A percentile compares a stretch with the other conserved stretches of the same genome.
Evolutionary conservation across 225 moss, liverwort and hornwort genomes (phyloP).

Genomic region (Anthoceros angustus): DNA sequence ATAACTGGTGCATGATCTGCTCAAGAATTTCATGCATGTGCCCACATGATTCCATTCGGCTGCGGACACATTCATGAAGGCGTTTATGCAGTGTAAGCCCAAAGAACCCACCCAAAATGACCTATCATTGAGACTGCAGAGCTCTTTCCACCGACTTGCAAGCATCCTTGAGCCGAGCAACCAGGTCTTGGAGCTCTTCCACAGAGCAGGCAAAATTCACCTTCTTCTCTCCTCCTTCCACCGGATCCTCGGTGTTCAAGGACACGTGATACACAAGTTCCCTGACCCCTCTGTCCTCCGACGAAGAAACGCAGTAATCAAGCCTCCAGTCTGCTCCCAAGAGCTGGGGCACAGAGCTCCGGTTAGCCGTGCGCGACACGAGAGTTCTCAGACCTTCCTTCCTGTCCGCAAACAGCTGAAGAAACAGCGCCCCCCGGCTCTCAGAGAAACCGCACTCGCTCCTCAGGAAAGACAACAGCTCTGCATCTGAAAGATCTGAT

Average conservation of each 20-base stretch:
- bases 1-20: too few species aligned
- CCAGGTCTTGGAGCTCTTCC: slow-evolving; percentile 71
- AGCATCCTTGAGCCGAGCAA: slow-evolving; percentile 53
- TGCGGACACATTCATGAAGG: too few species aligned
- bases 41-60: too few species aligned
- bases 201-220: slow-evolving; percentile 45
- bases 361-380: slow-evolving; percentile 31
- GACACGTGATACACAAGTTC: slow-evolving; percentile 57
- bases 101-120: too few species aligned
- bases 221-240: slow-evolving; percentile 21
- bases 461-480: slow-evolving; percentile 29
- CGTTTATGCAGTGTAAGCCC: too few species aligned
- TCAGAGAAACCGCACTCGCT: slow-evolving; percentile 37
- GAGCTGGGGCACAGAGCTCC: slow-evolving; percentile 30
- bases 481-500: slow-evolving; percentile 29
- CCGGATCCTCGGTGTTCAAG: slow-evolving; percentile 33
- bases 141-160: slow-evolving; percentile 68
- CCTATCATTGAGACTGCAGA: slow-evolving; percentile 16
- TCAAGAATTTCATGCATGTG: too few species aligned
- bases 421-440: slow-evolving; percentile 27
- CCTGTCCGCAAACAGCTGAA: slow-evolving; percentile 23
- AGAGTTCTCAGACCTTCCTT: slow-evolving; percentile 43
- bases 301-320: slow-evolving; percentile 41
- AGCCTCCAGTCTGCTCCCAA: slow-evolving; percentile 55
- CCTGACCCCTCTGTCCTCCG: slow-evolving; percentile 27